Evolutionary conservation across 1,139 yeast genomes (phyloP).

Genomic region (Saccharomyces hybrid): DNA sequence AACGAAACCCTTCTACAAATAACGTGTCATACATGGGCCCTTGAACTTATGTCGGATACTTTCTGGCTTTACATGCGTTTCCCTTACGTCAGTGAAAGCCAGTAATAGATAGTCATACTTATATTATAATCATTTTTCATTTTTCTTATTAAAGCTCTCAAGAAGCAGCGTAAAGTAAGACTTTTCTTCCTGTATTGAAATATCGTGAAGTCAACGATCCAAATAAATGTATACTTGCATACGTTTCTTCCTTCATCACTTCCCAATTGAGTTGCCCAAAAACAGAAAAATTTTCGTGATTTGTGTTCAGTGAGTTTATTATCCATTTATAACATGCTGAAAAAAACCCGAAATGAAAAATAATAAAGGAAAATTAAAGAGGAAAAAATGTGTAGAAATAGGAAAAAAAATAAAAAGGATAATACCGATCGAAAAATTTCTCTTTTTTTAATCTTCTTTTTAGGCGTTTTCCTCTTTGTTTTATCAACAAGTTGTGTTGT

Average conservation of each 20-base stretch:
- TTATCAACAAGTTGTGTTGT: neutral
- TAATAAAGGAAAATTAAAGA: conserved; percentile 2
- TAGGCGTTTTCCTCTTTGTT: neutral
- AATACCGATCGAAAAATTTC: neutral
- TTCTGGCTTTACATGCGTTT: neutral
- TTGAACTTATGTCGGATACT: neutral
- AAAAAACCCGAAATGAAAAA: conserved; percentile 1
- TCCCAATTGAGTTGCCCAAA: neutral
- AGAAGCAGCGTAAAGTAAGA: neutral
- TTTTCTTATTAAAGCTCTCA: neutral
- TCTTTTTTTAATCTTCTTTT: neutral
- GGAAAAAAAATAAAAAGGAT: conserved; percentile 2
- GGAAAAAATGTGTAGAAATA: conserved; percentile 1
- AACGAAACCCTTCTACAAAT: neutral
- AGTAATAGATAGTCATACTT: neutral
- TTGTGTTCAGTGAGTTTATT: neutral
- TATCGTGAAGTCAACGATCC: neutral
- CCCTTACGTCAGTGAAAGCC: neutral
- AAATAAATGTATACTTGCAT: neutral
- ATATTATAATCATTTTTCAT: neutral
- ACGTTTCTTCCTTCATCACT: neutral
- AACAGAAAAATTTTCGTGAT: neutral
- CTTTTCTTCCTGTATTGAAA: neutral
- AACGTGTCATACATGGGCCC: neutral
- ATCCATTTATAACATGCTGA: neutral